Base-by-base conservation (phyloP, 1,139 yeast genomes). In the Pichia sp. region DNA sequence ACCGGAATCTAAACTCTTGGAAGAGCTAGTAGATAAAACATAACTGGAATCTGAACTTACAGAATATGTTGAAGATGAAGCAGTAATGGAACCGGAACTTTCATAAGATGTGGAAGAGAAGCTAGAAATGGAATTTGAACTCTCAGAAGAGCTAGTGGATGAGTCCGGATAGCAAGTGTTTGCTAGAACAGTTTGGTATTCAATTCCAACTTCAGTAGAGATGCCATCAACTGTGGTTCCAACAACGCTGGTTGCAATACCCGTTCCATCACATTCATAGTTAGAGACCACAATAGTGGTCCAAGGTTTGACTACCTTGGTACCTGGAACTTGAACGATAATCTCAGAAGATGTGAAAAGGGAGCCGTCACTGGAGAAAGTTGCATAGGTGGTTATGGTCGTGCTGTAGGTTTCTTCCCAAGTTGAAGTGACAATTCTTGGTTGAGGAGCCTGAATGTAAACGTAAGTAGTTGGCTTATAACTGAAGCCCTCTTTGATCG, bases 261-360 rank as follows among this genome's bases (percentile, higher is more conserved):
- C 31, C 9, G 41, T 11, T 4, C 28, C 32, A 27, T 35, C 31
- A 36, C 44, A 41, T 10, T 36, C 33, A 33, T 37, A 34, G 4
- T 27, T 34, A 9, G 29, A 10, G 29, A 8, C 32, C 28, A 5
- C 26, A 9, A 9, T 16, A 6, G 43, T 44, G 5, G 39, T 10
- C 47, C 47, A 44, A 9, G 44, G 38, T 33, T 33, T 37, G 35
- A 41, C 37, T 29, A 23, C 40, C 33, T 33, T 33, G 5, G 41
- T 27, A 26, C 36, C 37, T 3, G 47, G 45, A 33, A 42, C 37
- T 28, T 29, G 4, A 28, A 42, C 33, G 16, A 44, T 23, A 4
- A 28, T 41, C 16, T 36, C 45, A n/a, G 47, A 32, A 6, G 36
- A 28, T 2, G 47, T 44, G 3, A 36, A 10, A 11, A 32, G 42